Evolutionary conservation across 352 stramenopile species (phyloP).

Genomic region (Aphanomyces euteiches): DNA sequence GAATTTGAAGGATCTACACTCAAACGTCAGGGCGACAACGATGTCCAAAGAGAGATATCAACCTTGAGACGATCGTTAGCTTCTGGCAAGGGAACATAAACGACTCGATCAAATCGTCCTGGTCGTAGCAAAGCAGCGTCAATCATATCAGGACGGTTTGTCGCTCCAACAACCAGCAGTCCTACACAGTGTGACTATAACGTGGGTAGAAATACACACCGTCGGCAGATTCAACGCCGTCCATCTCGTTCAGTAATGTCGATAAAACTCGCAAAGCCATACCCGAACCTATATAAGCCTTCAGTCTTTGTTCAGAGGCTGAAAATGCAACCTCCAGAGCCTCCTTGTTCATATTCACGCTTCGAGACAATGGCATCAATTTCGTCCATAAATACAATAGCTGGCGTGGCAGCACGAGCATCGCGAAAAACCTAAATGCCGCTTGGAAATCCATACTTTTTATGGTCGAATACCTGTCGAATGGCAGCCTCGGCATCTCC

Average conservation of each 20-base stretch:
- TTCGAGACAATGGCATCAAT: conserved; percentile 85
- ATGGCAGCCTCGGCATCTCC: conserved; percentile 83
- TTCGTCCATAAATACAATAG: conserved; percentile 92
- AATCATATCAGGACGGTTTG: conserved; percentile 96
- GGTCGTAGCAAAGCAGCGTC: conserved; percentile 96
- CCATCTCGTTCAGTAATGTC: conserved; percentile 97
- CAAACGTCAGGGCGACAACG: neutral
- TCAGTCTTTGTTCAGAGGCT: conserved; percentile 1
- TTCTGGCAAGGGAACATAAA: conserved; percentile 92
- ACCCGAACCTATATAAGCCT: conserved; percentile 40
- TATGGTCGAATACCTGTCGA: conserved; percentile 39
- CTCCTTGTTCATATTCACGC: conserved; percentile 52
- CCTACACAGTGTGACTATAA: conserved; percentile 32
- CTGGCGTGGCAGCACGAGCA: conserved; percentile 67
- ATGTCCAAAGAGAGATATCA: neutral
- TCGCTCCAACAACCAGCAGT: conserved; percentile 96
- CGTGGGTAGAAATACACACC: conserved; percentile 37
- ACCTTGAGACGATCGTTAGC: conserved; percentile 42
- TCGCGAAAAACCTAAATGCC: conserved; percentile 54
- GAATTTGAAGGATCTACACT: conserved; percentile 70
- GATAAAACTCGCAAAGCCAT: conserved; percentile 92
- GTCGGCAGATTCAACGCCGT: conserved; percentile 93
- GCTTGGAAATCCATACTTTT: neutral
- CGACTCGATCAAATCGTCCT: conserved; percentile 93
- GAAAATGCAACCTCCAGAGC: conserved; percentile 29